Conservation (phyloP, 192 early-diverging fungal species). For the Kappamyces sp. region DNA sequence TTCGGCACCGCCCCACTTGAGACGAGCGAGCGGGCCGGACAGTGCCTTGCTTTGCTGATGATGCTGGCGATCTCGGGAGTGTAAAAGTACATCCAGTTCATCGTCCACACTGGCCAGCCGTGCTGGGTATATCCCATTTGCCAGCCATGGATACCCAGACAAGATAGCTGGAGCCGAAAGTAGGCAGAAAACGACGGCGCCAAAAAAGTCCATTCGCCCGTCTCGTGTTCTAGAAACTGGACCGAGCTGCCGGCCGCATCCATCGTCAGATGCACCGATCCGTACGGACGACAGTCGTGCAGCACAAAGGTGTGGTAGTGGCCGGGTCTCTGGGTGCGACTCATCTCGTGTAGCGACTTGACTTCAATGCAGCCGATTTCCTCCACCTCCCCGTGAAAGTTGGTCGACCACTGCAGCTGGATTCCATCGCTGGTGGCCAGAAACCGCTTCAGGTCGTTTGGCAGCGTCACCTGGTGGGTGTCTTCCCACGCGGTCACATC, state of each 20-base stretch:
- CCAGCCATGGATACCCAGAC: slow-evolving; percentile 16
- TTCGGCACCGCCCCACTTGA: no score
- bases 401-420: slow-evolving; percentile 1
- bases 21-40: no score
- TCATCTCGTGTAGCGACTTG: background rate
- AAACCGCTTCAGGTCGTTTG: slow-evolving; percentile 1
- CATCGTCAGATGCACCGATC: slow-evolving; percentile 2
- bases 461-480: slow-evolving; percentile 1
- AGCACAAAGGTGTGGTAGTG: slow-evolving; percentile 3
- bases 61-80: slow-evolving; percentile 7
- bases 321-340: background rate
- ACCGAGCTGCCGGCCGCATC: slow-evolving; percentile 3
- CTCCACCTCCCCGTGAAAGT: background rate
- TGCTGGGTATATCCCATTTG: slow-evolving; percentile 9
- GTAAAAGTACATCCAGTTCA: slow-evolving; percentile 19
- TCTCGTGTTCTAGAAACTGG: background rate
- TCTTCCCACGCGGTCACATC: slow-evolving; percentile 1
- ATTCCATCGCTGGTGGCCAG: slow-evolving; percentile 11
- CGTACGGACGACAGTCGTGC: slow-evolving; percentile 11
- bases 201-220: background rate
- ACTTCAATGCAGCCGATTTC: slow-evolving; percentile 8
- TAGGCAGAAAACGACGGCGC: slow-evolving; percentile 11
- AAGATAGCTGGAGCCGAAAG: background rate
- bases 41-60: no score
- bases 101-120: slow-evolving; percentile 3